Percentiles rank a stretch among this genome's conserved stretches.
These are phyloP conservation scores for Fusarium fracticaudum DNA, from an alignment of 2,329 filamentous ascomycete genomes.

Conservation along the genomic window DNA sequence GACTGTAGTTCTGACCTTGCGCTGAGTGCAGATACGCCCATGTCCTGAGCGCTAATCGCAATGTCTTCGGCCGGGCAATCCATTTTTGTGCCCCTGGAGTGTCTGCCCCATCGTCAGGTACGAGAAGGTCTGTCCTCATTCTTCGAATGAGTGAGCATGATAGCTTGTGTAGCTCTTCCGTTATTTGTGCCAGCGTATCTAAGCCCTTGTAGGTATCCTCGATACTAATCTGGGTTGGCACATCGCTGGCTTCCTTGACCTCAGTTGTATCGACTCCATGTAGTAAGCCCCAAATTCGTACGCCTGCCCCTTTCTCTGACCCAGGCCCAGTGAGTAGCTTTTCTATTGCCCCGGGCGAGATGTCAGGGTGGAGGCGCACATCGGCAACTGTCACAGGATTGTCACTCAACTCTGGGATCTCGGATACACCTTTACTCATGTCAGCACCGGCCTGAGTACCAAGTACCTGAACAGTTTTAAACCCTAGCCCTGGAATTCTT, in stretches of 20 bases:
- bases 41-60: conserved; percentile 82
- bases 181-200: conserved; percentile 69
- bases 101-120: conserved; percentile 54
- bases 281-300: conserved; percentile 78
- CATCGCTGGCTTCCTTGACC: conserved; percentile 74
- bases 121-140: conserved; percentile 80
- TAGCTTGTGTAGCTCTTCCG: conserved; percentile 74
- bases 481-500: conserved; percentile 86
- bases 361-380: conserved; percentile 68
- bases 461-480: conserved; percentile 63
- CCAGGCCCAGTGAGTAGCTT: conserved; percentile 76
- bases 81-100: conserved; percentile 59
- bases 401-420: conserved; percentile 46
- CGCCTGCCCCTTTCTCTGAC: conserved; percentile 75
- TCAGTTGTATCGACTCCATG: conserved; percentile 82
- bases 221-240: conserved; percentile 91
- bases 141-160: conserved; percentile 76
- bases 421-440: conserved; percentile 46
- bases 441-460: conserved; percentile 64
- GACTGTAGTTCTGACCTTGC: conserved; percentile 68
- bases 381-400: conserved; percentile 69
- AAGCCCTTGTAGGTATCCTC: conserved; percentile 88
- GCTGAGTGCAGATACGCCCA: conserved; percentile 51
- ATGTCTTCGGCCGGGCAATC: conserved; percentile 82
- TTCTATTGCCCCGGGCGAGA: conserved; percentile 73